Evolutionary conservation across 305 asterid genomes (phyloP), one percentile per base, ranked within the genome.

Genomic region (Andrographis paniculata): DNA sequence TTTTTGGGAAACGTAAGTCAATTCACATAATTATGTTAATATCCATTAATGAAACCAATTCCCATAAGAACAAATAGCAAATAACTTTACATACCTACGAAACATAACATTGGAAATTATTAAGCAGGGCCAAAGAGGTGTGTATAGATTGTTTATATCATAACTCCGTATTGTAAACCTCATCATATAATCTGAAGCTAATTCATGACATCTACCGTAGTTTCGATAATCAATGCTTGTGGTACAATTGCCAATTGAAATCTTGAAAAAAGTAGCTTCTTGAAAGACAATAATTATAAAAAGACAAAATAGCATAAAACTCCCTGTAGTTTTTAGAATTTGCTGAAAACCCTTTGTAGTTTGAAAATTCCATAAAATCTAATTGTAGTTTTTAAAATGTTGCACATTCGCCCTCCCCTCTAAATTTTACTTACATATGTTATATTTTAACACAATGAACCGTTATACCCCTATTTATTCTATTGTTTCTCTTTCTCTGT

Each of bases 91-190:
- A 30, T 74, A 87, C 99, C 99, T 89, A 60, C 98, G 86, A 51
- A 89, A 94, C 31, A 89, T 96, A 20, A 94, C 99, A 72, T 91
- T 96, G 13, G 93, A 95, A 42, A 87, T 91, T 5, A 74, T 77
- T 65, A 87, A 63, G 62, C 87, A 89, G 62, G 95, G 37, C 52
- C 79, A 87, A 61, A 91, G 96, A 43, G 69, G 63, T 21, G 70
- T 71, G 60, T 93, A 75, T 48, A 96, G 96, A 67, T 71, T 75
- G 53, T 76, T 75, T 58, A 73, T 67, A 66, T 91, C 96, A 61
- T 83, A 86, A 50, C 88, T 66, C 99, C 99, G 87, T 72, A 91
- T 71, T 67, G 89, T 75, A 47, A 87, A 92, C 75, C 81, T 86
- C 83, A 75, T 96, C 86, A 52, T 95, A 95, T 51, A 91, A 69